phyloP scores from a whole-genome alignment of 768 basidiomycete genomes.

The Mycena filopes region DNA sequence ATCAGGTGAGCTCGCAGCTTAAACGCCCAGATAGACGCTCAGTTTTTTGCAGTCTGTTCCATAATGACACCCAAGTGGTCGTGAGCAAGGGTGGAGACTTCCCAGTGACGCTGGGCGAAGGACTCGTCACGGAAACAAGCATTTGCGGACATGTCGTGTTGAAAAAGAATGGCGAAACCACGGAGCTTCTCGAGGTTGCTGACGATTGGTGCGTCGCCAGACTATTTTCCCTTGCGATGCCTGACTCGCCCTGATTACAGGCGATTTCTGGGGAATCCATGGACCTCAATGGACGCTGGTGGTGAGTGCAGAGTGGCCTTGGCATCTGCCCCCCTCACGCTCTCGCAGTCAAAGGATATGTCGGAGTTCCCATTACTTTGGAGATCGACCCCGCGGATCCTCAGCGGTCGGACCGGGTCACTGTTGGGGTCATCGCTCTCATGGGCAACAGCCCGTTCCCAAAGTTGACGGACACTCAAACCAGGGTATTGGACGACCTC shows the following conservation, averaged over 20 bases:
- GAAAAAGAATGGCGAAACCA: constrained; percentile 17
- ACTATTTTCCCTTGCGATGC: too few relatives aligned
- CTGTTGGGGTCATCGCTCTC: constrained; percentile 22
- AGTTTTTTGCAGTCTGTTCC: constrained; percentile 12
- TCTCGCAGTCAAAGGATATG: constrained; percentile 1
- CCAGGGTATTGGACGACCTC: constrained; percentile 18
- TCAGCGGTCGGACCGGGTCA: not conserved
- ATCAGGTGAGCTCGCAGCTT: not conserved
- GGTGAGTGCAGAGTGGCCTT: not conserved
- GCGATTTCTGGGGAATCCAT: constrained; percentile 18
- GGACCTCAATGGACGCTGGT: not conserved
- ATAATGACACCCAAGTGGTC: constrained; percentile 22
- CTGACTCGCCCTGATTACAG: not conserved
- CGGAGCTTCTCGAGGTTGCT: constrained; percentile 11
- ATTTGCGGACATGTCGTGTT: constrained; percentile 25
- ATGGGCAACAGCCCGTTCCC: constrained; percentile 8
- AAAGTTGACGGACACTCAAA: constrained; percentile 5
- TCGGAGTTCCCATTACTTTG: constrained; percentile 21
- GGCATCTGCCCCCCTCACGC: too few relatives aligned
- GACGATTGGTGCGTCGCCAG: constrained; percentile 13
- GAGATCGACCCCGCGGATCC: constrained; percentile 16
- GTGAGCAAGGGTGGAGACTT: constrained; percentile 24
- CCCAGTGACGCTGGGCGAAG: constrained; percentile 14
- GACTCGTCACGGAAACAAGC: constrained; percentile 15
- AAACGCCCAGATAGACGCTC: not conserved